Evolutionary conservation across 345 rosid species (phyloP).

Genomic region (Eucalyptus pauciflora): DNA sequence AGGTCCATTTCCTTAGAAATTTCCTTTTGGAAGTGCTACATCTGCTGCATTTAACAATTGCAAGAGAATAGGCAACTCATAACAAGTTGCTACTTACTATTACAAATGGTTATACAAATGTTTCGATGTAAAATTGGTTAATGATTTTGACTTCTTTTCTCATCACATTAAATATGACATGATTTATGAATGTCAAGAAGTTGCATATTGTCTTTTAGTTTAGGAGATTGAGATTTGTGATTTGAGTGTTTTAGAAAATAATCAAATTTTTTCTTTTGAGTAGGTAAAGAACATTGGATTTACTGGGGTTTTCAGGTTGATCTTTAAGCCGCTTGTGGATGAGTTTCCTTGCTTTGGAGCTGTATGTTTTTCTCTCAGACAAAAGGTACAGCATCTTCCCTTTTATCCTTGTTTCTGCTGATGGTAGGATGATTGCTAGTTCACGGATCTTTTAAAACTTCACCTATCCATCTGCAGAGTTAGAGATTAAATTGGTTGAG

Average conservation of each 20-base stretch:
- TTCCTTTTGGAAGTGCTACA: neutral
- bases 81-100: neutral
- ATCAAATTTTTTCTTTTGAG: neutral
- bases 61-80: neutral
- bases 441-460: neutral
- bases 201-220: neutral
- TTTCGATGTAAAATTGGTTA: neutral
- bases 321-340: conserved; percentile 84
- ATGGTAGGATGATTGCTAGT: neutral
- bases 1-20: neutral
- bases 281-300: conserved; percentile 96
- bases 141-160: neutral
- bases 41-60: neutral
- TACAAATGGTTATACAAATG: neutral
- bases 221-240: neutral
- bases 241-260: neutral
- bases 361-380: conserved; percentile 71
- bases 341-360: conserved; percentile 99
- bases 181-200: neutral
- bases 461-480: neutral
- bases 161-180: neutral
- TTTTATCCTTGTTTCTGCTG: neutral
- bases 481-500: neutral
- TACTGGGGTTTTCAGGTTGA: conserved; percentile 98
- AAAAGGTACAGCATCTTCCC: conserved; percentile 43